Evolutionary conservation across 2,329 filamentous ascomycete species (phyloP).

Genomic region (Aspergillus versicolor): DNA sequence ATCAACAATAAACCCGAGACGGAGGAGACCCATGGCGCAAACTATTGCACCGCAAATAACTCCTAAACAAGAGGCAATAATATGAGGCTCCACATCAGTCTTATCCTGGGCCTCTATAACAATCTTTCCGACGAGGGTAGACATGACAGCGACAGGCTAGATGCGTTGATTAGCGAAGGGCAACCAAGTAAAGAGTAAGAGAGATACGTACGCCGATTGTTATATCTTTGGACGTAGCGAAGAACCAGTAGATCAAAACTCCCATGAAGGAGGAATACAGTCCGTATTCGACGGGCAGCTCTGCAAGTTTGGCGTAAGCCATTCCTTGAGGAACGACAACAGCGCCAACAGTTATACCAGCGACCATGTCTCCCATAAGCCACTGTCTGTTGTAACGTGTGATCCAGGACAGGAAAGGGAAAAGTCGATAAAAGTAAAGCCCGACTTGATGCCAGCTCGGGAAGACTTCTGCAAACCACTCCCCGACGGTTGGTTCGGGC

Average conservation of each 20-base stretch:
- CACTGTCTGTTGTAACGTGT: conserved; percentile 83
- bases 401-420: conserved; percentile 92
- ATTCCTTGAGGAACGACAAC: conserved; percentile 95
- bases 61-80: conserved; percentile 75
- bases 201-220: conserved; percentile 77
- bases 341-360: conserved; percentile 73
- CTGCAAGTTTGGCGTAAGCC: conserved; percentile 86
- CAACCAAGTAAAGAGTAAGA: background rate
- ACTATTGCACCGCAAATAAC: conserved; percentile 78
- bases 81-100: conserved; percentile 55
- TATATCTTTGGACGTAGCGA: conserved; percentile 97
- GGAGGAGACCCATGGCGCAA: conserved; percentile 71
- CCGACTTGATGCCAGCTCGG: conserved; percentile 58
- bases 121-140: conserved; percentile 81
- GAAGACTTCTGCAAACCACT: conserved; percentile 67
- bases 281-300: conserved; percentile 77
- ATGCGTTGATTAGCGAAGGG: background rate
- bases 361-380: conserved; percentile 84
- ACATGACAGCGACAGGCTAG: conserved; percentile 91
- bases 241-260: conserved; percentile 93
- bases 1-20: conserved; percentile 87
- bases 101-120: conserved; percentile 62
- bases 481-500: conserved; percentile 69
- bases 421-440: conserved; percentile 68
- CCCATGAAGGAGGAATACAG: conserved; percentile 97